Conservation (phyloP, 192 early-diverging fungal species). For the Endogone sp. region DNA sequence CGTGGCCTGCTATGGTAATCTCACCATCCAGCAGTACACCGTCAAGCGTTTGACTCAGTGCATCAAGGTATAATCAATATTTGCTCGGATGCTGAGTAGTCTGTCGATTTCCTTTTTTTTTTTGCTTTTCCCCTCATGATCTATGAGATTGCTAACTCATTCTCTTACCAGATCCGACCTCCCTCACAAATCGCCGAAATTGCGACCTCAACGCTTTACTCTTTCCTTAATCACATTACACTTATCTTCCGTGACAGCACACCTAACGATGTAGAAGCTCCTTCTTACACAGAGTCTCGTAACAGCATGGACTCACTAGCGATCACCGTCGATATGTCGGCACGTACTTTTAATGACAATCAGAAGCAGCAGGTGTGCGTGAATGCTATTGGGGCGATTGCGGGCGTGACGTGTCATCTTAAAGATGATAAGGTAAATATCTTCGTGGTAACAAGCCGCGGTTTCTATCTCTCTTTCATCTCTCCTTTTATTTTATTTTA, state of each 20-base stretch:
- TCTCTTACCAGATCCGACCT: conserved; percentile 15
- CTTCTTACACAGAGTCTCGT: not conserved
- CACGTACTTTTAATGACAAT: conserved; percentile 1
- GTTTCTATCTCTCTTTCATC: conserved; percentile 1
- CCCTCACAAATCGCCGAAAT: conserved; percentile 16
- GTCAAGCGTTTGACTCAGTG: conserved; percentile 46
- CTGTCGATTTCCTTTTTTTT: too few relatives aligned
- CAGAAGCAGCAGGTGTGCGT: conserved; percentile 43
- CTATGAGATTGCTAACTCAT: too few relatives aligned
- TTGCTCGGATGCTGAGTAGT: not conserved
- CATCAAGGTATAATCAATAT: conserved; percentile 30
- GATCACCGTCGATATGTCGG: not conserved
- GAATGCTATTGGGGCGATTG: conserved; percentile 48
- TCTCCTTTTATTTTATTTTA: too few relatives aligned
- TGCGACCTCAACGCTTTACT: conserved; percentile 32
- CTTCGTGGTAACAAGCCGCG: too few relatives aligned
- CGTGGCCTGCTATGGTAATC: conserved; percentile 7
- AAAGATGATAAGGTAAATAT: conserved; percentile 46
- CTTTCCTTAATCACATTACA: conserved; percentile 32
- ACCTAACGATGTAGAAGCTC: conserved; percentile 9
- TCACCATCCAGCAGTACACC: conserved; percentile 41
- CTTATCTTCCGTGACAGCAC: conserved; percentile 3
- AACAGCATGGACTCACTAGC: not conserved
- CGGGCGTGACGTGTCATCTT: conserved; percentile 49
- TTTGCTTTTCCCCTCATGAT: too few relatives aligned